A percentile compares a stretch with the other conserved stretches of the same genome.
phyloP scores from a whole-genome alignment of 78 protist species.

The Dictyostelium firmibasis region DNA sequence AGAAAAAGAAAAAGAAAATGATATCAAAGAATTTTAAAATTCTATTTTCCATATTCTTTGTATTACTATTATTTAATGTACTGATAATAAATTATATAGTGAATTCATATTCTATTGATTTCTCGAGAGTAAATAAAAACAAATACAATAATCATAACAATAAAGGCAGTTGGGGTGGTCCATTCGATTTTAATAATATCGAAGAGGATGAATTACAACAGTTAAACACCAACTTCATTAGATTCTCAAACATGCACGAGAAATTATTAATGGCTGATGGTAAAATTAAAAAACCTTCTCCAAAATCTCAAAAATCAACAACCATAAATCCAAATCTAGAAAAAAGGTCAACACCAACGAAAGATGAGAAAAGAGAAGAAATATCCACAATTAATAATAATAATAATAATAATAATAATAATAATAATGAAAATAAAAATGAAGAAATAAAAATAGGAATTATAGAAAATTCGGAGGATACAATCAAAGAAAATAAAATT shows the following conservation, averaged over 20 bases:
- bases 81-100: background rate
- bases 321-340: background rate
- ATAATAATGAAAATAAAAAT: background rate
- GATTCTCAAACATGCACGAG: conserved; percentile 6
- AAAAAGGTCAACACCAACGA: background rate
- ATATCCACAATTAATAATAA: background rate
- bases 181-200: background rate
- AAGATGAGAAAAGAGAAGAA: background rate
- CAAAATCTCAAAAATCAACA: background rate
- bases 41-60: background rate
- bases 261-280: background rate
- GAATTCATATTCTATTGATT: background rate
- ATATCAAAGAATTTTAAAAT: conserved; percentile 1
- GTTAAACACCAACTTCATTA: background rate
- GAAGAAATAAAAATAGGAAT: background rate
- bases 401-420: background rate
- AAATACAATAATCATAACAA: background rate
- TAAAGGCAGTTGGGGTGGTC: background rate
- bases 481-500: background rate
- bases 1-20: background rate
- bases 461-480: background rate
- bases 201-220: background rate
- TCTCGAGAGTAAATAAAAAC: background rate
- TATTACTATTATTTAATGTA: background rate
- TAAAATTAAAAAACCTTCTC: background rate